Evolutionary conservation across 257 asterid species (phyloP).

Genomic region (Dorcoceras hygrometricum): DNA sequence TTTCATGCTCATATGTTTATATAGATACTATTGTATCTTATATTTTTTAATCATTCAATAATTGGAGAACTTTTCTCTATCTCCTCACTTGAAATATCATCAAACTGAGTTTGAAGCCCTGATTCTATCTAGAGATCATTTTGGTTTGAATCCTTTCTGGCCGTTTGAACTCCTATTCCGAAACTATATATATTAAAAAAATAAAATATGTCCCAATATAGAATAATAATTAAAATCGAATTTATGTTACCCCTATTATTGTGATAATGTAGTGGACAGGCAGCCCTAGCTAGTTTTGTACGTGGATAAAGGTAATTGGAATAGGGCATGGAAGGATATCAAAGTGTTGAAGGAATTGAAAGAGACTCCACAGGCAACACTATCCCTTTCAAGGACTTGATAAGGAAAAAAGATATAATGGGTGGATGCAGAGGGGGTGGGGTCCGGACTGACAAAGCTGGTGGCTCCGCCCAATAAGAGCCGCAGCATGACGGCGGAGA

Average conservation of each 20-base stretch:
- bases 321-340: background rate
- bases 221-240: background rate
- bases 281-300: background rate
- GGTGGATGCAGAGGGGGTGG: constrained; percentile 22
- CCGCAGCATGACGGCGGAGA: constrained; percentile 28
- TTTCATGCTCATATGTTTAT: no score
- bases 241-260: background rate
- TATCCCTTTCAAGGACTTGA: constrained; percentile 34
- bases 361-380: constrained; percentile 35
- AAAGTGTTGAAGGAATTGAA: constrained; percentile 19
- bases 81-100: no score
- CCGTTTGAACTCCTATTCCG: no score
- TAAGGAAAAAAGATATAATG: constrained; percentile 17
- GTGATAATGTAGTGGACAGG: background rate
- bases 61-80: no score
- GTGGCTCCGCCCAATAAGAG: background rate
- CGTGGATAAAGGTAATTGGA: background rate
- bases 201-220: no score
- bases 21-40: no score
- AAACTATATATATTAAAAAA: no score
- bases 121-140: no score
- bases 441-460: constrained; percentile 14
- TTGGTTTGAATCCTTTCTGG: no score
- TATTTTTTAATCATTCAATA: no score
- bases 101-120: no score